Percentiles rank a stretch among this genome's conserved stretches.
These are phyloP conservation scores for Coemansia biformis DNA, from an alignment of 192 early-diverging fungal species.

Conservation along the genomic window DNA sequence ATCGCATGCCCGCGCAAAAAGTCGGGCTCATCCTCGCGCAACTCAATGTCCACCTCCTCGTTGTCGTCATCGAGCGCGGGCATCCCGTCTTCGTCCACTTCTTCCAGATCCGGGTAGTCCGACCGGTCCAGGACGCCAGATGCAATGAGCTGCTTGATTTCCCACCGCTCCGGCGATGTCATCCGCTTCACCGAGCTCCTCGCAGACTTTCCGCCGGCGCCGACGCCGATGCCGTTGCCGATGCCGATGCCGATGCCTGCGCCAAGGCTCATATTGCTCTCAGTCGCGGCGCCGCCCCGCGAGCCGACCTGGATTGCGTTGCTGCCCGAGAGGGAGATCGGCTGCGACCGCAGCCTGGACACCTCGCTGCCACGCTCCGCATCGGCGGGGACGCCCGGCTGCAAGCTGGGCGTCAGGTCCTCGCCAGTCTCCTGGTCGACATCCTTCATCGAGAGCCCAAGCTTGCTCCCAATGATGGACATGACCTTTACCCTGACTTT, in stretches of 20 bases:
- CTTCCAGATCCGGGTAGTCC: conserved; percentile 85
- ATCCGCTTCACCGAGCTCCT: conserved; percentile 68
- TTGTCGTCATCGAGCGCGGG: conserved; percentile 80
- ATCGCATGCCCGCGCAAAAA: conserved; percentile 92
- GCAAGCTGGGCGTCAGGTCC: conserved; percentile 79
- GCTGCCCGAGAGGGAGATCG: conserved; percentile 18
- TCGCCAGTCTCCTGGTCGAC: conserved; percentile 89
- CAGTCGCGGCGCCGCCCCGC: not conserved
- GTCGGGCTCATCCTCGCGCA: conserved; percentile 88
- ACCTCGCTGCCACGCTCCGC: not conserved
- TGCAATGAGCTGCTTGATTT: conserved; percentile 96
- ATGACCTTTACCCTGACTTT: conserved; percentile 91
- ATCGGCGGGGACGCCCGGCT: conserved; percentile 44
- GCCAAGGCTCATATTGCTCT: too few species aligned
- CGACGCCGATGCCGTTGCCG: not conserved
- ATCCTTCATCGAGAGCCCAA: conserved; percentile 92
- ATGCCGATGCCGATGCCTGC: too few species aligned
- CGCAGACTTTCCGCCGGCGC: not conserved
- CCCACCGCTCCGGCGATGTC: conserved; percentile 92
- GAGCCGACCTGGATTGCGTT: conserved; percentile 29
- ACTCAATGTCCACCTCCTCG: conserved; percentile 96
- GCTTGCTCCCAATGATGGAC: conserved; percentile 75
- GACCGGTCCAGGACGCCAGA: conserved; percentile 81
- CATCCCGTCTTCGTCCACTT: conserved; percentile 69
- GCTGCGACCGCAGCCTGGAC: conserved; percentile 3